These are phyloP conservation scores for Eucalyptus marginata DNA, from an alignment of 345 rosid genomes.

Conservation along the genomic window DNA sequence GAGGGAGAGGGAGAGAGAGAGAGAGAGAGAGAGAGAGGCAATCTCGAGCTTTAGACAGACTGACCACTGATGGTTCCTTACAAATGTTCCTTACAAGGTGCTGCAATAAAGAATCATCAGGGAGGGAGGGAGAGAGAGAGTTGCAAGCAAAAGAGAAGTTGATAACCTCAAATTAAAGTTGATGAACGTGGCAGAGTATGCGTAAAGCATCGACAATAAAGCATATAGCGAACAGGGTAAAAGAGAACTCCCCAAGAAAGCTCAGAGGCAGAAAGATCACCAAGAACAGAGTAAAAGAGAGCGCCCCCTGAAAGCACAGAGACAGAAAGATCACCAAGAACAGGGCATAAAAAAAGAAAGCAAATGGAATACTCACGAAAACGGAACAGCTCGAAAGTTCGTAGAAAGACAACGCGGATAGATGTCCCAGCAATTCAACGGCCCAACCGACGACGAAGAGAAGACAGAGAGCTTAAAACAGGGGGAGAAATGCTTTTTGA, in stretches of 20 bases:
- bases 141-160: neutral
- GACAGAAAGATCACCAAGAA: neutral
- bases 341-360: neutral
- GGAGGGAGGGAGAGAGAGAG: neutral
- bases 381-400: neutral
- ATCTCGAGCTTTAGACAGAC: neutral
- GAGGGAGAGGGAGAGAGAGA: neutral
- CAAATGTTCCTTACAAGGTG: neutral
- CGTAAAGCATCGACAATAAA: neutral
- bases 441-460: neutral
- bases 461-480: neutral
- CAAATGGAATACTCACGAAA: neutral
- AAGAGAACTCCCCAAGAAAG: neutral
- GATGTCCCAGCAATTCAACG: neutral
- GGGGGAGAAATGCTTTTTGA: neutral
- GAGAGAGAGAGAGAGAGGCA: neutral
- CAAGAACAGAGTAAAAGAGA: neutral
- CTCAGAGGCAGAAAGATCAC: neutral
- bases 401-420: neutral
- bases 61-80: neutral
- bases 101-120: neutral
- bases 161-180: neutral
- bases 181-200: neutral
- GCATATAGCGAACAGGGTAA: neutral
- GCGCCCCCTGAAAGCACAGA: neutral